Percentiles rank a stretch among this genome's conserved stretches.
phyloP scores from a whole-genome alignment of 2,329 filamentous ascomycete genomes.

The Paracorniculantispora psalliotae region DNA sequence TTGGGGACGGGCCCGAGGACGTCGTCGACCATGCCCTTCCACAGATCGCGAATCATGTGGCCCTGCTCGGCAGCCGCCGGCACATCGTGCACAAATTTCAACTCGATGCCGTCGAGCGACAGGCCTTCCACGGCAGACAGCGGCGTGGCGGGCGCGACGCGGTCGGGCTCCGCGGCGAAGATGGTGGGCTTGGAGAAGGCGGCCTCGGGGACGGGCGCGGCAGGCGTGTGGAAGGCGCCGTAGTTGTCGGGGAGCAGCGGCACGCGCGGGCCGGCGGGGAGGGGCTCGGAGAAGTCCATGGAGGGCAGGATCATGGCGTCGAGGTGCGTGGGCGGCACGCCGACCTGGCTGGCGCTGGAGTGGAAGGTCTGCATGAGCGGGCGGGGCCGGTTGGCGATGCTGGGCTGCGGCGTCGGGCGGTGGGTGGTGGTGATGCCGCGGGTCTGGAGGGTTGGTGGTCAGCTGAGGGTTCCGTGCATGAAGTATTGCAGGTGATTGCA shows the following conservation, averaged over 20 bases:
- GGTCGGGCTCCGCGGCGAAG: slow-evolving; percentile 52
- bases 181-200: slow-evolving; percentile 41
- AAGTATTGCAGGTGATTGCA: no score
- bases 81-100: slow-evolving; percentile 46
- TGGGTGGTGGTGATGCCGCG: slow-evolving; percentile 44
- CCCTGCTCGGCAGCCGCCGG: slow-evolving; percentile 25
- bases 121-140: slow-evolving; percentile 56
- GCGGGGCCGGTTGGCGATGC: slow-evolving; percentile 40
- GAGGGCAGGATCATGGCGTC: slow-evolving; percentile 52
- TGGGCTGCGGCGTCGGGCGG: slow-evolving; percentile 41
- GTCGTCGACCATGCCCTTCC: slow-evolving; percentile 54
- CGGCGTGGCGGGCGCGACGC: slow-evolving; percentile 44
- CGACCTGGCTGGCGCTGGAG: slow-evolving; percentile 42
- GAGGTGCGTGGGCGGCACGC: slow-evolving; percentile 36
- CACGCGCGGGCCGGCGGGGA: slow-evolving; percentile 44
- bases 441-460: slow-evolving; percentile 18
- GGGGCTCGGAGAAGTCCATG: slow-evolving; percentile 27
- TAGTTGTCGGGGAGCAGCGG: slow-evolving; percentile 59
- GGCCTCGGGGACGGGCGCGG: slow-evolving; percentile 32
- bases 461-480: slow-evolving; percentile 16
- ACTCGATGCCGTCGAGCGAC: slow-evolving; percentile 50
- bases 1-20: slow-evolving; percentile 23
- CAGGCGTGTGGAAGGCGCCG: slow-evolving; percentile 37
- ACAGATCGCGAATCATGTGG: slow-evolving; percentile 50
- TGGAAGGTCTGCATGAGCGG: slow-evolving; percentile 62